Percentiles rank a stretch among this genome's conserved stretches.
Evolutionary conservation across 306 rosid species (phyloP).

Genomic region (Cicer yamashitae): DNA sequence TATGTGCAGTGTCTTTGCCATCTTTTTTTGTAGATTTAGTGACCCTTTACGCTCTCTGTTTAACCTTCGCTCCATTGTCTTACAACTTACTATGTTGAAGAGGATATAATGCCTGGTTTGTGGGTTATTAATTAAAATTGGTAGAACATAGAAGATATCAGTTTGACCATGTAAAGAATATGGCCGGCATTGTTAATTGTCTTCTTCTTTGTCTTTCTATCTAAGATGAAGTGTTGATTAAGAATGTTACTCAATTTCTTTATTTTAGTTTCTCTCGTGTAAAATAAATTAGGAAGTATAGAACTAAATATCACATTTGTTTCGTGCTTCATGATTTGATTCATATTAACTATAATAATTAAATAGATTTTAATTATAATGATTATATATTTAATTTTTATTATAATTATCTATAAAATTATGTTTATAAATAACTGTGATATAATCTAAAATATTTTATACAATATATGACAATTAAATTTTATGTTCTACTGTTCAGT

Average conservation of each 20-base stretch:
- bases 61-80: slow-evolving; percentile 42
- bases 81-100: background rate
- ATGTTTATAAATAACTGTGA: no score
- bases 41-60: slow-evolving; percentile 51
- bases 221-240: background rate
- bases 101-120: background rate
- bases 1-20: slow-evolving; percentile 40
- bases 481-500: no score
- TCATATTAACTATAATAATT: no score
- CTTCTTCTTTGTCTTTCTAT: slow-evolving; percentile 41
- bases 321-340: no score
- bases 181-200: slow-evolving; percentile 53
- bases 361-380: no score
- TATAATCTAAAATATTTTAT: no score
- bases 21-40: slow-evolving; percentile 48
- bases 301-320: no score
- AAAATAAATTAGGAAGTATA: background rate
- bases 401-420: no score
- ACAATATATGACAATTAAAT: no score
- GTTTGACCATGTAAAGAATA: slow-evolving; percentile 22
- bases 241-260: background rate
- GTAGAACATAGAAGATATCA: slow-evolving; percentile 41
- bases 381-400: no score
- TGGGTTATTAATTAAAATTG: background rate
- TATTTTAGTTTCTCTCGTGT: background rate